Conservation (phyloP, 768 basidiomycete species). For the Mycena filopes region DNA sequence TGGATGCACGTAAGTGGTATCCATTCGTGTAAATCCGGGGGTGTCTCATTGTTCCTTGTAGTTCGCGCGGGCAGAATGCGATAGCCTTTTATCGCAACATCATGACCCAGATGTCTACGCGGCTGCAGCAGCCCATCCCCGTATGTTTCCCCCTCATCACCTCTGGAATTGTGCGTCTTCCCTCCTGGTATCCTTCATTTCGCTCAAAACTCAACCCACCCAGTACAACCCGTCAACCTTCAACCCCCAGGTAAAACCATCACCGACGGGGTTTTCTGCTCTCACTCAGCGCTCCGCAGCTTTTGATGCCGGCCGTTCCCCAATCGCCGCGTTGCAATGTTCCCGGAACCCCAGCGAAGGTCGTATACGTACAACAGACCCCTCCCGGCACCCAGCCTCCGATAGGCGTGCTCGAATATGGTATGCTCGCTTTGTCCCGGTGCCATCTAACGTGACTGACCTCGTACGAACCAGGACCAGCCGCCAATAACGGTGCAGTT, state of each 20-base stretch:
- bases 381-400: too few relatives aligned
- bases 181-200: too few relatives aligned
- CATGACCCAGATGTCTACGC: background rate
- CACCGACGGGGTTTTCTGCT: too few relatives aligned
- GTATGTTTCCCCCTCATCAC: conserved; percentile 2
- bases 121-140: background rate
- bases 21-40: too few relatives aligned
- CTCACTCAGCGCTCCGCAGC: background rate
- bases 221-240: conserved; percentile 22
- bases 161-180: too few relatives aligned
- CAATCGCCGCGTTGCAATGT: conserved; percentile 15
- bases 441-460: too few relatives aligned
- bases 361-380: too few relatives aligned
- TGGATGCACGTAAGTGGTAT: conserved; percentile 16
- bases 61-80: conserved; percentile 9
- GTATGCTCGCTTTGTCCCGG: too few relatives aligned
- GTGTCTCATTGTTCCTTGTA: background rate
- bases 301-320: conserved; percentile 6
- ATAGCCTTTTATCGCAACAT: background rate
- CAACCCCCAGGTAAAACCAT: background rate
- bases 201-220: background rate
- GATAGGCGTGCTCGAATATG: too few relatives aligned
- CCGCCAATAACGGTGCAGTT: too few relatives aligned
- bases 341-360: conserved; percentile 6
- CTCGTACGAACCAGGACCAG: too few relatives aligned